phyloP scores from a whole-genome alignment of 2,329 filamentous ascomycete genomes.

The Diplodia scrobiculata region DNA sequence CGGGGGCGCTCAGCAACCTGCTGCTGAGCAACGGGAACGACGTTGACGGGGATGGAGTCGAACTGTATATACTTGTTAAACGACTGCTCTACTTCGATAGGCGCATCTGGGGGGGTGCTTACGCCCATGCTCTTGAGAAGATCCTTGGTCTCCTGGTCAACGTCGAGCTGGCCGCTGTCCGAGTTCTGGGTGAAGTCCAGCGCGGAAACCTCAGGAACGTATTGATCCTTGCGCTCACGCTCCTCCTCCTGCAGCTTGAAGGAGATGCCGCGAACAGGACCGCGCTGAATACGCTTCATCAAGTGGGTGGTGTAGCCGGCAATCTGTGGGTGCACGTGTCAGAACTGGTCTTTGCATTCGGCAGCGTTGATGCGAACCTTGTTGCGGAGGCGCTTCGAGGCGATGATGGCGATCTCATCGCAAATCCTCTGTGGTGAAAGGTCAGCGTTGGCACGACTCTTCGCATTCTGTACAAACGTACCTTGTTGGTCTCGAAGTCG shows the following conservation, averaged over 20 bases:
- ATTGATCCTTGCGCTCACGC: constrained; percentile 99
- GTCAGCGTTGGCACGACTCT: not conserved
- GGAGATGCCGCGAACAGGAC: constrained; percentile 98
- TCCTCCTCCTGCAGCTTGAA: constrained; percentile 99
- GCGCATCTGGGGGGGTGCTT: constrained; percentile 54
- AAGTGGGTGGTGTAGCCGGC: constrained; percentile 88
- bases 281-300: constrained; percentile 99
- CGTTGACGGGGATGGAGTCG: constrained; percentile 96
- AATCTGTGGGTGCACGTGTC: constrained; percentile 61
- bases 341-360: constrained; percentile 53
- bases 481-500: constrained; percentile 99
- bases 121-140: constrained; percentile 98
- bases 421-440: constrained; percentile 66
- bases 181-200: constrained; percentile 96
- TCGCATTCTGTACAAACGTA: not conserved
- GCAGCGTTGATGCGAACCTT: constrained; percentile 65
- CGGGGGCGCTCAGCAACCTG: constrained; percentile 81
- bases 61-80: constrained; percentile 62
- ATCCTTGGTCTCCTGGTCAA: constrained; percentile 98
- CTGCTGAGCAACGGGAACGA: constrained; percentile 84
- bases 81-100: not conserved
- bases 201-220: constrained; percentile 97
- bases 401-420: constrained; percentile 99
- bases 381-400: constrained; percentile 98
- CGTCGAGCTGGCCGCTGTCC: constrained; percentile 90